These are phyloP conservation scores for Lichtheimia ramosa DNA, from an alignment of 371 early-diverging fungal genomes.

Conservation along the genomic window DNA sequence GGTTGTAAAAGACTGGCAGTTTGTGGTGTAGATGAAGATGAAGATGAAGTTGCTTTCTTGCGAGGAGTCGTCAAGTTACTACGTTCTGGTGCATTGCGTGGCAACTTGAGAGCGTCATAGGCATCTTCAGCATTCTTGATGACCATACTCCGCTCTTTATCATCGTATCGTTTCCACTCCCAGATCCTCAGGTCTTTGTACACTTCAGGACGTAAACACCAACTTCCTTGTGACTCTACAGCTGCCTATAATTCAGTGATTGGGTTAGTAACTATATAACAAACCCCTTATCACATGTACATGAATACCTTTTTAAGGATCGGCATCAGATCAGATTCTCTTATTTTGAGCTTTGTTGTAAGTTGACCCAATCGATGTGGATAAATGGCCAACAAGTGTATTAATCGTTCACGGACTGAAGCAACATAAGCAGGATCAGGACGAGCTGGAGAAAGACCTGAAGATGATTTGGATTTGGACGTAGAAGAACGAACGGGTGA, in stretches of 20 bases:
- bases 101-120: conserved; percentile 48
- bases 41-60: conserved; percentile 17
- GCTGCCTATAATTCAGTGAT: conserved; percentile 7
- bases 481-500: conserved; percentile 3
- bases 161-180: conserved; percentile 55
- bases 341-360: conserved; percentile 23
- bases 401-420: conserved; percentile 31
- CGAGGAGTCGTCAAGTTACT: conserved; percentile 25
- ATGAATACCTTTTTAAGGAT: conserved; percentile 29
- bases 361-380: conserved; percentile 27
- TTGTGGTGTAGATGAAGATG: conserved; percentile 11
- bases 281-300: too few species aligned
- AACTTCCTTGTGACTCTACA: conserved; percentile 20
- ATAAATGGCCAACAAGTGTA: conserved; percentile 38
- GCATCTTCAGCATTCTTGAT: conserved; percentile 47
- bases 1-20: background rate
- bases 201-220: conserved; percentile 47
- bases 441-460: conserved; percentile 4
- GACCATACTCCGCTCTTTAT: conserved; percentile 41
- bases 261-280: background rate
- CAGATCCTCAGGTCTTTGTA: conserved; percentile 53
- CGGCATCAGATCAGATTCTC: conserved; percentile 28
- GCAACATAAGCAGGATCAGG: background rate
- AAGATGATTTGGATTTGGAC: conserved; percentile 7
- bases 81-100: conserved; percentile 52